These are phyloP conservation scores for Talaromyces sp. DNA, from an alignment of 2,329 filamentous ascomycete species.

Conservation along the genomic window DNA sequence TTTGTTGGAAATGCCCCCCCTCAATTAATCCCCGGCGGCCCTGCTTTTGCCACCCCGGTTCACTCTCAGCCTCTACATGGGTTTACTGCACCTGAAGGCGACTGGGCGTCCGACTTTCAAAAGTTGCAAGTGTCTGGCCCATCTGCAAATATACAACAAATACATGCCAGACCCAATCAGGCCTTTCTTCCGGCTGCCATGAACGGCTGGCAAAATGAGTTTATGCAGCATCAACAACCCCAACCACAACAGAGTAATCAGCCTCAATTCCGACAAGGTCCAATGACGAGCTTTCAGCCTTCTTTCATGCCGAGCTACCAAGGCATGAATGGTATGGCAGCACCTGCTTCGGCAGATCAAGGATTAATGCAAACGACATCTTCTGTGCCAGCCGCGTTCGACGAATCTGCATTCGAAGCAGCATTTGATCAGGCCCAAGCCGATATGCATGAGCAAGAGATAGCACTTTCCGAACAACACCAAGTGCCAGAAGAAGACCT, in stretches of 20 bases:
- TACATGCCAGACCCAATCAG: constrained; percentile 44
- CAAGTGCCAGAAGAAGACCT: constrained; percentile 14
- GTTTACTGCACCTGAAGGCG: constrained; percentile 21
- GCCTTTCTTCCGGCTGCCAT: constrained; percentile 28
- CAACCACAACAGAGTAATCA: constrained; percentile 27
- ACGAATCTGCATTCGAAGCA: constrained; percentile 46
- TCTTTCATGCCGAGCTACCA: constrained; percentile 28
- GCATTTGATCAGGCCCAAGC: constrained; percentile 43
- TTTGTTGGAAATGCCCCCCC: constrained; percentile 32
- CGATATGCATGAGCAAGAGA: constrained; percentile 34
- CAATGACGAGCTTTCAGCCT: constrained; percentile 28
- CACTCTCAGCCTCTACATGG: constrained; percentile 24
- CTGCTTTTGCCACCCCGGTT: constrained; percentile 25
- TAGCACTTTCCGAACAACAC: constrained; percentile 16
- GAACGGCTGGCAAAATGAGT: constrained; percentile 60
- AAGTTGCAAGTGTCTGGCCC: constrained; percentile 40
- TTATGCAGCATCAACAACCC: constrained; percentile 45
- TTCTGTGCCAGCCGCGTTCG: constrained; percentile 30
- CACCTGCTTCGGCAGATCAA: constrained; percentile 27
- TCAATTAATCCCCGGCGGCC: constrained; percentile 36
- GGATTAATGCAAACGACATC: constrained; percentile 23
- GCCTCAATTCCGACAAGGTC: constrained; percentile 23
- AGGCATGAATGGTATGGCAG: constrained; percentile 25
- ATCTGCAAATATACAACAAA: constrained; percentile 45
- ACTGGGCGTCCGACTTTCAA: constrained; percentile 49